Evolutionary conservation across 2,329 filamentous ascomycete genomes (phyloP).

Genomic region (Microcyclospora pomicola): DNA sequence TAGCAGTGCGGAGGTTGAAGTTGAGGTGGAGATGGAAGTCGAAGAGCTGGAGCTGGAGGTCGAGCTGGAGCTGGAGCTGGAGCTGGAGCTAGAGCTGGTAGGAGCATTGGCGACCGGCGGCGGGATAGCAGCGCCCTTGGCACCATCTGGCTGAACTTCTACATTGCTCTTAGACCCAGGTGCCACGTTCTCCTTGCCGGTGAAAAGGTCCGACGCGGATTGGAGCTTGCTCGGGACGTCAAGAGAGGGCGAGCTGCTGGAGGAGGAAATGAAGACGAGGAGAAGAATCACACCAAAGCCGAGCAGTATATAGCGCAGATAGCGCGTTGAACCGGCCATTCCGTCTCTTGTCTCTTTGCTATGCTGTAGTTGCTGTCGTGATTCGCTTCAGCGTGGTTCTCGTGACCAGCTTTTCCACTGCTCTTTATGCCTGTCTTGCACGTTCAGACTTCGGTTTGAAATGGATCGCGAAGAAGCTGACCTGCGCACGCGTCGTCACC

Average conservation of each 20-base stretch:
- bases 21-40: constrained; percentile 1
- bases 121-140: constrained; percentile 2
- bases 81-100: too few species aligned
- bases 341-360: too few species aligned
- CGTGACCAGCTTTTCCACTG: too few species aligned
- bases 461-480: too few species aligned
- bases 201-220: constrained; percentile 22
- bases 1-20: constrained; percentile 1
- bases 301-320: constrained; percentile 59
- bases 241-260: constrained; percentile 26
- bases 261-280: constrained; percentile 69
- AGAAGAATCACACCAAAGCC: constrained; percentile 58
- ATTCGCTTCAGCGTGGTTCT: too few species aligned
- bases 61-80: too few species aligned
- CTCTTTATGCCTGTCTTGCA: too few species aligned
- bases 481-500: too few species aligned
- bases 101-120: background rate
- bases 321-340: constrained; percentile 58
- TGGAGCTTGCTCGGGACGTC: constrained; percentile 21
- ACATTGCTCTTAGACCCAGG: constrained; percentile 8
- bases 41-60: too few species aligned
- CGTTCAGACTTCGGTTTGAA: too few species aligned
- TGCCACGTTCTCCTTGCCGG: constrained; percentile 20
- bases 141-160: constrained; percentile 5
- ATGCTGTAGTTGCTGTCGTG: too few species aligned